Conservation (phyloP, 805 yeast genomes). For the Myxozyma nipponensis region DNA sequence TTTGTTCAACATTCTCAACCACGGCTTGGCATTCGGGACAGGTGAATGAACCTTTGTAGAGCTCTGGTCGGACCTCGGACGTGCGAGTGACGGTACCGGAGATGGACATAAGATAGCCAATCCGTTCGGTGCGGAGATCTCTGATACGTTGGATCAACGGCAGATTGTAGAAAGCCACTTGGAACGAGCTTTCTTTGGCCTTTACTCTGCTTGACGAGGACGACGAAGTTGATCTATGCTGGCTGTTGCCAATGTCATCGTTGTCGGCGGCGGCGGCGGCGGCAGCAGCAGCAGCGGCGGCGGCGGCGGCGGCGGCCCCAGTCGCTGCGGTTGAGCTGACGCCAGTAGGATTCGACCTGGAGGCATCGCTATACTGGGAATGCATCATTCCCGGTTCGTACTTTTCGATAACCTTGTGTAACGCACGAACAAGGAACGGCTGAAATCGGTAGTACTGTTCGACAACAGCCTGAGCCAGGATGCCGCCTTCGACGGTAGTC, state of each 20-base stretch:
- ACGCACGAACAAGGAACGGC: constrained; percentile 75
- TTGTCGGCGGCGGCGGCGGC: no score
- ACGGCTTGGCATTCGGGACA: constrained; percentile 85
- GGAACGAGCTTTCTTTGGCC: constrained; percentile 71
- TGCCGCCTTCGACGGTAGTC: constrained; percentile 62
- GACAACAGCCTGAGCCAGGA: constrained; percentile 79
- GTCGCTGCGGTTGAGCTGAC: background rate
- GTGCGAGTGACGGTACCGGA: constrained; percentile 96
- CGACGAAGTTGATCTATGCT: constrained; percentile 6
- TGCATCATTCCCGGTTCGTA: constrained; percentile 67
- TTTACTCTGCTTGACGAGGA: constrained; percentile 36
- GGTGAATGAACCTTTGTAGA: constrained; percentile 77
- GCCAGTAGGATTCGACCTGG: background rate
- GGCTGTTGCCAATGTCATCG: no score
- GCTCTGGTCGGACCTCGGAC: constrained; percentile 93
- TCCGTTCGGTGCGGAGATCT: constrained; percentile 82
- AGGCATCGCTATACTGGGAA: constrained; percentile 4
- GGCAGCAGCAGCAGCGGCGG: no score
- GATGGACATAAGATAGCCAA: constrained; percentile 78
- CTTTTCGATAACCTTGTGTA: constrained; percentile 65
- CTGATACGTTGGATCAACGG: constrained; percentile 81
- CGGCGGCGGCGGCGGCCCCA: background rate
- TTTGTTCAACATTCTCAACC: constrained; percentile 86
- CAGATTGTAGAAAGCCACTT: constrained; percentile 80
- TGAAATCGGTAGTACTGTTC: constrained; percentile 91